Evolutionary conservation across 2,329 filamentous ascomycete species (phyloP), one percentile per base, ranked within the genome.

Genomic region (Penicillium sp.): DNA sequence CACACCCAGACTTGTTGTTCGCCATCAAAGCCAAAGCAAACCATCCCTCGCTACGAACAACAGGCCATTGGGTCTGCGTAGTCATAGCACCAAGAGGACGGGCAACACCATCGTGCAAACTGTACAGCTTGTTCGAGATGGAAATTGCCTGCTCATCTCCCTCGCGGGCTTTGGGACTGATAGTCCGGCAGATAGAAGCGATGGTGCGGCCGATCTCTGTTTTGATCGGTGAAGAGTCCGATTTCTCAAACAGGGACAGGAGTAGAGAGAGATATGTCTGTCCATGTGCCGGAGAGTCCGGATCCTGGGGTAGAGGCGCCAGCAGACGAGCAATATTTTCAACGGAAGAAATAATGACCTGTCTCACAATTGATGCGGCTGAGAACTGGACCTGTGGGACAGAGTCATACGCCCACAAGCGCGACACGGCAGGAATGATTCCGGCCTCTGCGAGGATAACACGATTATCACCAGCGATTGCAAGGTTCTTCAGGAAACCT

Each of bases 21-120:
- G 73, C 73, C 69, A 79, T 76, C 40, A 79, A 53, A 4, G 75
- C 76, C 25, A 79, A 60, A 13, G 75, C 74, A 61, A 79, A 78
- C 70, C 76, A 76, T 2, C 75, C 77, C 60, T 79, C 76, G 44
- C 74, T 76, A 20, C 74, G 68, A 41, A 79, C 70, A 30, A 78
- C 72, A 18, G 75, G 74, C 72, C 76, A 79, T 51, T 76, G 72
- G 5, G 72, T 69, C 50, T 79, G 75, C 2, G 67, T 68, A 20
- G 76, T 62, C 73, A 79, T 77, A 24, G 69, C 67, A 41, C 68
- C 71, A 30, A 77, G 51, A 13, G 76, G 74, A 22, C 66, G 63
- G 4, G 72, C 67, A 49, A 76, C 56, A 16, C 64, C 64, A 33
- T 63, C 44, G 38, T 75, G 71, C 10, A 71, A 52, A 24, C 48